Conservation (phyloP, 768 basidiomycete genomes). For the Agrocybe pediades region DNA sequence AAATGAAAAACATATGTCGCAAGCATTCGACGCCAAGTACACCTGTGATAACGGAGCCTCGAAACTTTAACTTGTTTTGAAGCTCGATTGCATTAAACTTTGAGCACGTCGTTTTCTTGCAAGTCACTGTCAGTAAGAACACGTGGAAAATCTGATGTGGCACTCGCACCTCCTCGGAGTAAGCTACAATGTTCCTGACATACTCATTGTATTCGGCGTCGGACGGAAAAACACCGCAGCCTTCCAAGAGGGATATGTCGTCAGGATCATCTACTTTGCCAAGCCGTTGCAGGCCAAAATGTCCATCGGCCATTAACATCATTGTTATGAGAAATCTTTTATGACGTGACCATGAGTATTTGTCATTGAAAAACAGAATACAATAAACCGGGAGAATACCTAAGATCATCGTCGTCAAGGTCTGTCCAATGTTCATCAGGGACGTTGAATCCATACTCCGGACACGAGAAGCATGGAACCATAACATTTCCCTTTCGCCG, state of each 20-base stretch:
- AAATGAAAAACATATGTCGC: conserved; percentile 25
- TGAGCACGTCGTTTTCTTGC: neutral
- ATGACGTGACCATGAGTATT: conserved; percentile 20
- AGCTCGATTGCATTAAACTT: neutral
- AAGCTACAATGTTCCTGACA: conserved; percentile 7
- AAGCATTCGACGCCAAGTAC: conserved; percentile 29
- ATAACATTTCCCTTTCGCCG: conserved; percentile 15
- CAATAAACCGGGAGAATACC: neutral
- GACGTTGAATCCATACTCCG: conserved; percentile 28
- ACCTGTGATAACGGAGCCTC: conserved; percentile 23
- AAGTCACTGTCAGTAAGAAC: neutral
- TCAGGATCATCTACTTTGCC: conserved; percentile 28
- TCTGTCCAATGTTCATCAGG: conserved; percentile 14
- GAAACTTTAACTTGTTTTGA: neutral
- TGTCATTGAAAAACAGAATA: neutral
- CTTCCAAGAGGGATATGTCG: conserved; percentile 27
- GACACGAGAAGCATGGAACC: conserved; percentile 23
- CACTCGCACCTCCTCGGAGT: neutral
- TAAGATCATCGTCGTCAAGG: conserved; percentile 17
- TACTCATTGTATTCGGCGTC: conserved; percentile 16
- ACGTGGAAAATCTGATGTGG: neutral
- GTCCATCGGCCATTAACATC: conserved; percentile 30
- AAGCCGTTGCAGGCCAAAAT: conserved; percentile 25
- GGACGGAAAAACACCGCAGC: conserved; percentile 25
- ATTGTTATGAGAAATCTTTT: conserved; percentile 27